Base-by-base conservation (phyloP, 2,329 filamentous ascomycete species). In the Talaromyces sp. region DNA sequence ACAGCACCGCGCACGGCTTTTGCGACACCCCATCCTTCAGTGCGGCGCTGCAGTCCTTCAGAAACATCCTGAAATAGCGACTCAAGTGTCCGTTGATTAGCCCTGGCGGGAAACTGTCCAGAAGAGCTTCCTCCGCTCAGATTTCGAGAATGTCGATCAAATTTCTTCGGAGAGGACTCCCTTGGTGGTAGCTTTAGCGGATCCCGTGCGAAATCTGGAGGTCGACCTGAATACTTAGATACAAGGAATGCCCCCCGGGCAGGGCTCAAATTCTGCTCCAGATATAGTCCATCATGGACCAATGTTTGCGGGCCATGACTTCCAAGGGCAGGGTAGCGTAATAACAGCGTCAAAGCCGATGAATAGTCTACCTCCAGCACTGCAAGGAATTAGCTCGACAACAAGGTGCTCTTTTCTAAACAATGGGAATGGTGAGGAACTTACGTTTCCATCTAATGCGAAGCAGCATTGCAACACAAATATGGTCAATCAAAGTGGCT, bases 391-490 rank as follows among this genome's bases (percentile, higher is more conserved):
- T 1, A 63, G 56, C 31, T 54, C 23, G 5, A 2, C 21, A n/a
- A 7, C 50, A 16, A 37, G 5, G 5, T 28, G 11, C 9, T 21
- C n/a, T 23, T 7, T 31, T 48, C 12, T 23, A 7, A 21, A 21
- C 9, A 7, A 25, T 18, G 6, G 18, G 7, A 44, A 42, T 5
- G 6, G 23, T 18, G 1, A 52, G 48, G 42, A 69, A 3, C 88
- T 80, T 79, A 95, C 91, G 79, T 68, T 93, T 86, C 93, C 93
- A 97, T 62, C 93, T 86, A 68, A 98, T 92, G 58, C 95, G 86
- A 52, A 99, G 81, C 25, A 99, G 81, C 93, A 99, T 98, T 5
- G 92, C 88, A 58, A 97, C 87, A 68, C 93, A 97, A n/a, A 97
- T 88, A 61, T 95, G 83, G 71, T 98, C 92, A 68, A 98, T 86